Evolutionary conservation across 805 yeast genomes (phyloP).

Genomic region (Starmera quercuum): DNA sequence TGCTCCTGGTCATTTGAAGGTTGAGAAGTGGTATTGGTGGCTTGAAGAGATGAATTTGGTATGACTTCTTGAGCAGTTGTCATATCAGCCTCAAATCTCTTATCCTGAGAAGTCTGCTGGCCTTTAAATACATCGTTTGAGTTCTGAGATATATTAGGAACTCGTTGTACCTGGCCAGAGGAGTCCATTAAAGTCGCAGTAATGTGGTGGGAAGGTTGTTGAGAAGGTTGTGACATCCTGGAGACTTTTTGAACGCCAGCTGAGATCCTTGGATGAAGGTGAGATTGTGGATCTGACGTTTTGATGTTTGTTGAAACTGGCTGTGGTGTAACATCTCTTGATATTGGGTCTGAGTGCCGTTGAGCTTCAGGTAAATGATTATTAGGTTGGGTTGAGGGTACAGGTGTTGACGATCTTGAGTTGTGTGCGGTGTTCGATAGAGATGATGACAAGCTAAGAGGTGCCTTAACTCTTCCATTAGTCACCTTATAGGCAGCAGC

Average conservation of each 20-base stretch:
- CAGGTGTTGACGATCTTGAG: constrained; percentile 2
- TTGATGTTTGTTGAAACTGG: constrained; percentile 6
- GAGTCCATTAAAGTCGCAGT: too few species aligned
- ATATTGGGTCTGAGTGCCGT: too few species aligned
- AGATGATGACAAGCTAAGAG: constrained; percentile 23
- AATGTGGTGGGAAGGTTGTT: too few species aligned
- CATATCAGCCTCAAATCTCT: too few species aligned
- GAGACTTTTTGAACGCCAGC: too few species aligned
- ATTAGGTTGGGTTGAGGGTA: constrained; percentile 3
- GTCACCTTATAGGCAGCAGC: constrained; percentile 63
- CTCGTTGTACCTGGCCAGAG: too few species aligned
- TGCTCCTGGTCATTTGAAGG: not conserved
- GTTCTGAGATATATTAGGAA: too few species aligned
- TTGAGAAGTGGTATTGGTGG: not conserved
- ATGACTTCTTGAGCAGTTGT: constrained; percentile 2
- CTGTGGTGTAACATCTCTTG: constrained; percentile 12
- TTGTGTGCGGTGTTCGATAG: constrained; percentile 7
- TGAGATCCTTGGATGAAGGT: too few species aligned
- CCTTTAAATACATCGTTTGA: too few species aligned
- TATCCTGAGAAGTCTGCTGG: too few species aligned
- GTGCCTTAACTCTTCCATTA: constrained; percentile 41
- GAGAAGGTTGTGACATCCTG: too few species aligned
- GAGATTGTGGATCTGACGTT: too few species aligned
- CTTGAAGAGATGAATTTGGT: constrained; percentile 2
- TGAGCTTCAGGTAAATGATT: constrained; percentile 4